A percentile compares a stretch with the other conserved stretches of the same genome.
These are phyloP conservation scores for Fusarium xyrophilum DNA, from an alignment of 2,329 filamentous ascomycete species.

Conservation along the genomic window DNA sequence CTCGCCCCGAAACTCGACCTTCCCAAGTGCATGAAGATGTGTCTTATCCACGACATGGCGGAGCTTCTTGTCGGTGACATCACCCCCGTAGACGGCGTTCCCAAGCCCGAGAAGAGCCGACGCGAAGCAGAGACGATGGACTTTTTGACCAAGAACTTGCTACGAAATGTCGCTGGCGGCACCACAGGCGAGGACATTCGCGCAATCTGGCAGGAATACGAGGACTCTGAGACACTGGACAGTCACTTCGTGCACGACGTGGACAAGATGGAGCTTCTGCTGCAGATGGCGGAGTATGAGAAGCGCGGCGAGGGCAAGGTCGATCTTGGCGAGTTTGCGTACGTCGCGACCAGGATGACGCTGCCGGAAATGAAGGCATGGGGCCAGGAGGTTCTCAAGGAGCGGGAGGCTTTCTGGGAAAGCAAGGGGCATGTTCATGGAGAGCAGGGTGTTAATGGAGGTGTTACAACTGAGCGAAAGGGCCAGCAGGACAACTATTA, in stretches of 20 bases:
- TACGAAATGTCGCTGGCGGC: conserved; percentile 79
- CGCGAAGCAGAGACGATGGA: conserved; percentile 92
- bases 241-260: conserved; percentile 93
- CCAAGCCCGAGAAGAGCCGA: conserved; percentile 86
- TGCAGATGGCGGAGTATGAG: conserved; percentile 98
- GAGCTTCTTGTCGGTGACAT: conserved; percentile 96
- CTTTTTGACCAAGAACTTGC: conserved; percentile 76
- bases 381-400: conserved; percentile 77
- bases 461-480: conserved; percentile 47
- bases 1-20: conserved; percentile 78
- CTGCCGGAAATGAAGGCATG: conserved; percentile 81
- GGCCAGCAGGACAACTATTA: conserved; percentile 61
- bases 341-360: conserved; percentile 75
- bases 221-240: conserved; percentile 83
- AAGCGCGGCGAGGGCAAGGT: conserved; percentile 67
- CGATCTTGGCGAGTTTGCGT: conserved; percentile 86
- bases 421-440: conserved; percentile 56
- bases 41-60: conserved; percentile 96
- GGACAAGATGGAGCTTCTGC: conserved; percentile 92
- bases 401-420: conserved; percentile 78
- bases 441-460: conserved; percentile 50
- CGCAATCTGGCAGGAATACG: conserved; percentile 92
- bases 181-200: conserved; percentile 72
- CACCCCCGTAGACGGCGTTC: conserved; percentile 85
- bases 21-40: conserved; percentile 89